These are phyloP conservation scores for Paecilomyces niveus DNA, from an alignment of 2,329 filamentous ascomycete species.

Conservation along the genomic window DNA sequence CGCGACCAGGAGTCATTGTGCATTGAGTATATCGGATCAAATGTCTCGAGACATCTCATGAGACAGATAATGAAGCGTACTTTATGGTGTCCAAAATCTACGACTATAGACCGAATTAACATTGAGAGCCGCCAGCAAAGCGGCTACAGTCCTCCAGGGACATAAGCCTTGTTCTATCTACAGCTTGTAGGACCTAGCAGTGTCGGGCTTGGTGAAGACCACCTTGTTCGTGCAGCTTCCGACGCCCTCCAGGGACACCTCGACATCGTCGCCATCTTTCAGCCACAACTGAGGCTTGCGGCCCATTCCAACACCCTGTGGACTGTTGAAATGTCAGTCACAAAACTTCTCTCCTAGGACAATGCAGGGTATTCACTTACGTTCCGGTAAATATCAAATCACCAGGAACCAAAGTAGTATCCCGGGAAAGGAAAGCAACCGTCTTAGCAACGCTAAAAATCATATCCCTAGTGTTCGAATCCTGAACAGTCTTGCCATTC, in stretches of 20 bases:
- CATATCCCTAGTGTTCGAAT: constrained; percentile 42
- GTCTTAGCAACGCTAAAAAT: constrained; percentile 42
- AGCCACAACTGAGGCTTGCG: constrained; percentile 61
- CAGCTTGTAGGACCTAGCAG: constrained; percentile 26
- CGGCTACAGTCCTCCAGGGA: not conserved
- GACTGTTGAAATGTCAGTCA: constrained; percentile 56
- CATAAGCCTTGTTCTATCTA: not conserved
- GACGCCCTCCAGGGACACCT: constrained; percentile 60
- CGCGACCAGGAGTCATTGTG: not conserved
- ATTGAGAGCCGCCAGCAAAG: not conserved
- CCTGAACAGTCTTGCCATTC: constrained; percentile 45
- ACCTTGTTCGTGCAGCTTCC: constrained; percentile 47
- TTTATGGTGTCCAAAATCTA: not conserved
- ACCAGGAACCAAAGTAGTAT: constrained; percentile 33
- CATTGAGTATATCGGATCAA: not conserved
- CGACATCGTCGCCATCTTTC: constrained; percentile 62
- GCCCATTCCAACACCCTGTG: constrained; percentile 65
- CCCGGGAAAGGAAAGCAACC: constrained; percentile 41
- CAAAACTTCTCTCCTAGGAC: constrained; percentile 44
- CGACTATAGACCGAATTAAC: not conserved
- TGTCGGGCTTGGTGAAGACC: constrained; percentile 34
- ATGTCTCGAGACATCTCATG: not conserved
- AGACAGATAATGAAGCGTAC: not conserved
- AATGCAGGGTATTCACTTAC: constrained; percentile 22
- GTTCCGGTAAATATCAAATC: constrained; percentile 39